Evolutionary conservation across 257 asterid species (phyloP).

Genomic region (Scutellaria minor): DNA sequence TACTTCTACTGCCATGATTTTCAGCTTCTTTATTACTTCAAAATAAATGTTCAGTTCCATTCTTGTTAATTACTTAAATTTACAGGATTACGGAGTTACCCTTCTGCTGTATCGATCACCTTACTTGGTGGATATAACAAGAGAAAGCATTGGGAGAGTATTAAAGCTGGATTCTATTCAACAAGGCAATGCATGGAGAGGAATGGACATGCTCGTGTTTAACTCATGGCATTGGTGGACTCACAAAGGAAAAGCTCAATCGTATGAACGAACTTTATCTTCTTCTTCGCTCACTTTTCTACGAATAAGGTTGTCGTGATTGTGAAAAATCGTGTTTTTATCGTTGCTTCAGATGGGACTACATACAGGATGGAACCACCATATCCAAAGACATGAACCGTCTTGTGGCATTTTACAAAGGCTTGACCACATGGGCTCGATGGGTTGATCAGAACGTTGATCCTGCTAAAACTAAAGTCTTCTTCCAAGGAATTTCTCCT

Average conservation of each 20-base stretch:
- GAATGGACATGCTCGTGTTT: constrained; percentile 80
- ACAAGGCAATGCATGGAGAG: constrained; percentile 77
- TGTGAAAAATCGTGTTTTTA: neutral
- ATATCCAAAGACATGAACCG: constrained; percentile 67
- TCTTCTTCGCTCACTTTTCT: neutral
- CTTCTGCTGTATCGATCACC: constrained; percentile 60
- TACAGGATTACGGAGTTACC: constrained; percentile 68
- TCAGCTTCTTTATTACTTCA: neutral
- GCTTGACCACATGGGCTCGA: constrained; percentile 67
- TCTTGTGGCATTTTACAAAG: constrained; percentile 62
- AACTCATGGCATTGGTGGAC: constrained; percentile 96
- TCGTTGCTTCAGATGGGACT: constrained; percentile 59
- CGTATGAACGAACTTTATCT: constrained; percentile 40
- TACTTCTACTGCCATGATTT: constrained; percentile 12
- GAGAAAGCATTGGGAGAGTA: constrained; percentile 60
- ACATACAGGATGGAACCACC: constrained; percentile 57
- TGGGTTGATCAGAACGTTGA: constrained; percentile 68
- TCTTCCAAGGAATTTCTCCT: constrained; percentile 77
- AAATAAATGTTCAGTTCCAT: neutral
- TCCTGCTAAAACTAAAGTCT: constrained; percentile 63
- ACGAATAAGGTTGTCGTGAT: neutral
- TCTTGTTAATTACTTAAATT: neutral
- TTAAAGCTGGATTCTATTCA: constrained; percentile 60
- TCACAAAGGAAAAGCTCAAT: constrained; percentile 66
- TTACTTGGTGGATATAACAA: constrained; percentile 68